Percentiles rank a stretch among this genome's conserved stretches.
Evolutionary conservation across 176 grass and related monocot genomes (phyloP).

Genomic region (Carex parvula): DNA sequence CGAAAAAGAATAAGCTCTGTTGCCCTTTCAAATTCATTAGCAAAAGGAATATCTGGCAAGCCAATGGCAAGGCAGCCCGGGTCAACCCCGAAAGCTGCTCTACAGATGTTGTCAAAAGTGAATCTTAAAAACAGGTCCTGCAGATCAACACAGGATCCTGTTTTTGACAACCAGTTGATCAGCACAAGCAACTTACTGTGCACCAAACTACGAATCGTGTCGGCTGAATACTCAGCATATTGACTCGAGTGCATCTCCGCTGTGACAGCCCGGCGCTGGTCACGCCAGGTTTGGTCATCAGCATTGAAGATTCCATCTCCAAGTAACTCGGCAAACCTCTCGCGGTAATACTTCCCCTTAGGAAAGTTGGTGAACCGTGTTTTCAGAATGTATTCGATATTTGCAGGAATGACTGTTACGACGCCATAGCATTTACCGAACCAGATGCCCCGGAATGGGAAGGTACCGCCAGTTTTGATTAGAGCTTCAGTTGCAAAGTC

Average conservation of each 20-base stretch:
- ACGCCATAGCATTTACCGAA: conserved; percentile 51
- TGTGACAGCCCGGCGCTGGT: conserved; percentile 63
- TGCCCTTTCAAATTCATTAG: conserved; percentile 67
- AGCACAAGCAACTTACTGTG: conserved; percentile 41
- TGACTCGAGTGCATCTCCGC: conserved; percentile 74
- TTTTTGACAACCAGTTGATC: conserved; percentile 17
- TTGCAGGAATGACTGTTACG: conserved; percentile 49
- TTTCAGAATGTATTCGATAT: conserved; percentile 76
- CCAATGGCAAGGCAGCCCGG: conserved; percentile 61
- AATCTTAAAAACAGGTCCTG: conserved; percentile 85
- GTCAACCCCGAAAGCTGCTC: conserved; percentile 61
- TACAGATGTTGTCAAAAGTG: conserved; percentile 89
- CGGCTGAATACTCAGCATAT: conserved; percentile 49
- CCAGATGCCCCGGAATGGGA: conserved; percentile 75
- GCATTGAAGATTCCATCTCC: conserved; percentile 91
- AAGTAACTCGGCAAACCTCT: conserved; percentile 74
- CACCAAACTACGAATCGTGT: conserved; percentile 40
- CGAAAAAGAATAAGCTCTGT: conserved; percentile 60
- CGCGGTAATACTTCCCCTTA: conserved; percentile 77
- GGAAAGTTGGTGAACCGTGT: conserved; percentile 75
- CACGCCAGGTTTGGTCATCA: conserved; percentile 55
- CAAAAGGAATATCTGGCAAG: conserved; percentile 76
- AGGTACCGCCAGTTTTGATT: conserved; percentile 46
- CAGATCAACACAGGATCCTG: conserved; percentile 35
- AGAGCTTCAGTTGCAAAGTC: conserved; percentile 46